These are phyloP conservation scores for Gossypium arboreum DNA, from an alignment of 345 rosid genomes.

Conservation along the genomic window DNA sequence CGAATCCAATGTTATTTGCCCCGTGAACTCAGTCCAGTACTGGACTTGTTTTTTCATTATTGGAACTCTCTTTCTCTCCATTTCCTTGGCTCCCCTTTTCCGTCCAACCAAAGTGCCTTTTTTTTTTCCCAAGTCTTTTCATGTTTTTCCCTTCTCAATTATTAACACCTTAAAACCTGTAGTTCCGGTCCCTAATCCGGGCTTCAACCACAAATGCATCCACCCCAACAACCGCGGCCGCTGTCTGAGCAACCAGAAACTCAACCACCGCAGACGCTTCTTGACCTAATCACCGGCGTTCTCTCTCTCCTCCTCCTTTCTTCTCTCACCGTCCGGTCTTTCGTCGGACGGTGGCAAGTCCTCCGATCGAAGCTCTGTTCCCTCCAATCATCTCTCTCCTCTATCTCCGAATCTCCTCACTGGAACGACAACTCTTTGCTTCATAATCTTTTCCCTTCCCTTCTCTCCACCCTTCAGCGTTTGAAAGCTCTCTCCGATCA, in stretches of 20 bases:
- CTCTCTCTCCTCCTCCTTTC: constrained; percentile 63
- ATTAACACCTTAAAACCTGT: constrained; percentile 18
- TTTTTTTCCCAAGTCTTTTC: too few relatives aligned
- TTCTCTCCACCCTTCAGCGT: constrained; percentile 73
- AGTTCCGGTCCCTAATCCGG: neutral
- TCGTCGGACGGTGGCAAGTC: constrained; percentile 75
- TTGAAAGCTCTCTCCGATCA: constrained; percentile 61
- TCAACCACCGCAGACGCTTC: constrained; percentile 54
- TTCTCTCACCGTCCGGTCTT: constrained; percentile 51
- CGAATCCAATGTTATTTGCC: too few relatives aligned
- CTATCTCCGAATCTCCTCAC: constrained; percentile 61
- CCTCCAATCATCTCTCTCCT: constrained; percentile 47
- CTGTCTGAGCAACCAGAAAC: neutral
- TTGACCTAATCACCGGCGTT: constrained; percentile 50
- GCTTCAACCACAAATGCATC: constrained; percentile 6
- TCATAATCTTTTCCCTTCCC: constrained; percentile 61
- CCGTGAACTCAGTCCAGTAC: too few relatives aligned
- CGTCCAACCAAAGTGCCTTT: too few relatives aligned
- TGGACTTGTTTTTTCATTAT: too few relatives aligned
- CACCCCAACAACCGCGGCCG: constrained; percentile 13
- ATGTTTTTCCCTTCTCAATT: too few relatives aligned
- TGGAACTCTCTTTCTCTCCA: too few relatives aligned
- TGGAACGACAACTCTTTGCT: constrained; percentile 74
- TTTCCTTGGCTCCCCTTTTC: too few relatives aligned
- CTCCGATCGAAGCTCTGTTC: constrained; percentile 61